Evolutionary conservation across 495 filamentous ascomycete species (phyloP).

Genomic region (Thozetella sp.): DNA sequence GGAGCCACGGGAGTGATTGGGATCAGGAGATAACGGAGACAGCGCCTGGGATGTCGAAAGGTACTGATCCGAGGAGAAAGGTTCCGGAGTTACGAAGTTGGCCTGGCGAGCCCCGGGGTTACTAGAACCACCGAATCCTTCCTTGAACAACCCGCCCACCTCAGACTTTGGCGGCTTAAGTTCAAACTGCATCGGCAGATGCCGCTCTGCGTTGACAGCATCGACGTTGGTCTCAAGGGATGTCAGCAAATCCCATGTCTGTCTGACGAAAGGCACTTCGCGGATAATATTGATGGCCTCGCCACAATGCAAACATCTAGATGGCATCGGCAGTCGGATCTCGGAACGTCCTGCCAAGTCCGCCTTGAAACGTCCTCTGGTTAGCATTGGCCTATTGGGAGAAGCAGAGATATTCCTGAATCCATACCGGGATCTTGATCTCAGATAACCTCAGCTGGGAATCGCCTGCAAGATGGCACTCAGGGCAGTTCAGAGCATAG

Average conservation of each 20-base stretch:
- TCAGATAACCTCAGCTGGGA: slow-evolving; percentile 24
- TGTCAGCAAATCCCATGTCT: slow-evolving; percentile 30
- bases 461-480: slow-evolving; percentile 28
- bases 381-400: neutral
- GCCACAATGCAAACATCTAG: slow-evolving; percentile 25
- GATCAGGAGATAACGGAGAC: neutral
- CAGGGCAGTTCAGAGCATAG: slow-evolving; percentile 29
- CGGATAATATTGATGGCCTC: slow-evolving; percentile 26
- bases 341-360: slow-evolving; percentile 10
- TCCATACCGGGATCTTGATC: slow-evolving; percentile 23
- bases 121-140: slow-evolving; percentile 10
- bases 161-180: slow-evolving; percentile 25
- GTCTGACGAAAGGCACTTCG: slow-evolving; percentile 25
- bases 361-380: slow-evolving; percentile 9
- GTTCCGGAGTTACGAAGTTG: neutral
- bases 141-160: slow-evolving; percentile 11
- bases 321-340: slow-evolving; percentile 19
- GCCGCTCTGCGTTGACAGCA: slow-evolving; percentile 33
- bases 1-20: neutral
- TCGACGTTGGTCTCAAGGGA: slow-evolving; percentile 31
- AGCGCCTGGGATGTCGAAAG: neutral
- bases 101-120: neutral
- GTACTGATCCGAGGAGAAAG: neutral
- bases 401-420: neutral
- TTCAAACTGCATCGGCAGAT: slow-evolving; percentile 31